phyloP scores from a whole-genome alignment of 352 stramenopile genomes.

The Pythium dissotocum region DNA sequence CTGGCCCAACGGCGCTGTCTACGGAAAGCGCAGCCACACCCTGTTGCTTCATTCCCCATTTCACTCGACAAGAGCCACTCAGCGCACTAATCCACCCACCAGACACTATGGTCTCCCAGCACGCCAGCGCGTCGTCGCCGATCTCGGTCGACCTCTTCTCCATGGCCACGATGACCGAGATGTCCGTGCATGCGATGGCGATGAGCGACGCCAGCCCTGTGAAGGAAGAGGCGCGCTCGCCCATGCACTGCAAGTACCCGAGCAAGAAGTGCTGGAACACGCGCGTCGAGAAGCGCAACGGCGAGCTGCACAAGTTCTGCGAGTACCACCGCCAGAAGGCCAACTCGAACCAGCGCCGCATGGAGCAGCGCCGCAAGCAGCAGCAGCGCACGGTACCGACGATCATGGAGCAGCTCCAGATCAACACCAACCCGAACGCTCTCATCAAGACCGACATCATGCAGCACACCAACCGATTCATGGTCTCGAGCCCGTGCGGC shows the following conservation, averaged over 20 bases:
- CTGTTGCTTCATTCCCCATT: constrained; percentile 19
- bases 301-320: constrained; percentile 85
- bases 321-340: constrained; percentile 85
- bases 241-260: constrained; percentile 54
- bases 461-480: constrained; percentile 25
- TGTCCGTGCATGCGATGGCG: neutral
- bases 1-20: neutral
- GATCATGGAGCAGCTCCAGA: constrained; percentile 25
- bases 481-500: constrained; percentile 45
- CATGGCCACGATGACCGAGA: constrained; percentile 16
- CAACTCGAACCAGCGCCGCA: constrained; percentile 83
- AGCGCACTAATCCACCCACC: constrained; percentile 1
- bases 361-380: constrained; percentile 81
- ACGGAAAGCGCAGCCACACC: constrained; percentile 3
- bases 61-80: constrained; percentile 10
- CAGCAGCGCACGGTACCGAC: constrained; percentile 30
- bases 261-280: constrained; percentile 86
- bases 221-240: constrained; percentile 20
- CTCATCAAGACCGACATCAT: constrained; percentile 27
- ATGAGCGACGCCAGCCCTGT: constrained; percentile 6
- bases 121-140: constrained; percentile 21
- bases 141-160: constrained; percentile 29
- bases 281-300: constrained; percentile 81
- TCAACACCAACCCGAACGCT: neutral
- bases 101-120: constrained; percentile 30